Evolutionary conservation across 495 filamentous ascomycete genomes (phyloP), one percentile per base, ranked within the genome.

Genomic region (Trichoderma virens): DNA sequence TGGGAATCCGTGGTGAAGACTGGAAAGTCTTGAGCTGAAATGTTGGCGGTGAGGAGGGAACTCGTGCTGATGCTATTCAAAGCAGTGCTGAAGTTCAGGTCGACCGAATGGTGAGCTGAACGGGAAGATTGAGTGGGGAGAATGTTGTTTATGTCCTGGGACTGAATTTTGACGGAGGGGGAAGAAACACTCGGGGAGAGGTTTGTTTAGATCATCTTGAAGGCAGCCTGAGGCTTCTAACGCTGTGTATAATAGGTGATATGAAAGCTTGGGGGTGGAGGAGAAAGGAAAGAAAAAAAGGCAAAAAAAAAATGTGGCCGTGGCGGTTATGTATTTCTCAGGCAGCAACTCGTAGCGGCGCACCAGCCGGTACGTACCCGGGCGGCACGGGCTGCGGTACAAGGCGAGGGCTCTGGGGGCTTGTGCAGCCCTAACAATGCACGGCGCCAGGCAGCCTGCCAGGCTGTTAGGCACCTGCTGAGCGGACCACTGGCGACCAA

Each of bases 1-100:
- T 79, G 82, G 70, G 78, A 77, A 82, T 82, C 80, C 81, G 82
- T 85, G 74, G 79, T 85, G 82, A 83, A 82, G 80, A 81, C 77
- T 76, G 72, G 67, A 68, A 77, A 80, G 79, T 81, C 81, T 80
- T 71, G 75, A 64, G 70, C 70, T 70, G 72, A 71, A 80, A 84
- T 82, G 72, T 72, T 79, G 74, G 78, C 74, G 76, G 79, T 77
- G 70, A 65, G 69, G 64, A 72, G 68, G 64, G 76, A 82, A 79
- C 78, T 74, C 66, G 67, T 77, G 76, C 76, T 74, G 67, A 73
- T 77, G 78, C 78, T 77, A 68, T 62, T 67, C 73, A 76, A 74
- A 78, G 79, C 76, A 68, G 75, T 73, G 75, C 74, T 73, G 60
- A 71, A 79, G 78, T 82, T 84, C 80, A 83, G 79, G 69, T 80